Percentiles rank a stretch among this genome's conserved stretches.
phyloP scores from a whole-genome alignment of 225 moss, liverwort and hornwort genomes.

The Thuidium tamariscinum region DNA sequence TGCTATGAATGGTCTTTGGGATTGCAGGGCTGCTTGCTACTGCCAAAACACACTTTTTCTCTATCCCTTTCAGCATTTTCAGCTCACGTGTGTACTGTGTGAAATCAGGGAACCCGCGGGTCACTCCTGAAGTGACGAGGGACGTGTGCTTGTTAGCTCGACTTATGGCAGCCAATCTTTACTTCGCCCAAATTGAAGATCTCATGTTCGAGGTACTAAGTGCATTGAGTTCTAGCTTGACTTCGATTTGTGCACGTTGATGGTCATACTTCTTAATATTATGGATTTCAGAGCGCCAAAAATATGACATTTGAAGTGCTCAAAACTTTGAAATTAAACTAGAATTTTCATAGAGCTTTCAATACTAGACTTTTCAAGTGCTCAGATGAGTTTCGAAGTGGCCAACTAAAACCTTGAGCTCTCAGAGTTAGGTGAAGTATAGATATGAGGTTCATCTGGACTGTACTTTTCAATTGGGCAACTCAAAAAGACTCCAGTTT shows the following conservation, averaged over 20 bases:
- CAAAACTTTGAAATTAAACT: neutral
- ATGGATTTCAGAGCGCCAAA: neutral
- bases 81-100: neutral
- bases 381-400: neutral
- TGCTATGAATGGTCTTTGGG: neutral
- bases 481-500: neutral
- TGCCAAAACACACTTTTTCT: neutral
- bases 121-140: slow-evolving; percentile 53
- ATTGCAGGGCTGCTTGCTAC: neutral
- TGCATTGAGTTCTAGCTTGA: neutral
- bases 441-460: neutral
- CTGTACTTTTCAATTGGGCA: neutral
- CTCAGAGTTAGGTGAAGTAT: neutral
- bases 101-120: slow-evolving; percentile 43
- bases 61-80: neutral
- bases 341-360: neutral
- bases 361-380: neutral
- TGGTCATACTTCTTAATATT: neutral
- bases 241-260: neutral
- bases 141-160: slow-evolving; percentile 56
- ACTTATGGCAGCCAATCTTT: slow-evolving; percentile 52
- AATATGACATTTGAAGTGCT: neutral
- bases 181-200: slow-evolving; percentile 51
- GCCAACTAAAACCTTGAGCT: no score
- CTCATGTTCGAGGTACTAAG: slow-evolving; percentile 49